A percentile compares a stretch with the other conserved stretches of the same genome.
Evolutionary conservation across 1,284 basidiomycete genomes (phyloP).

Genomic region (Trichosporon faecale): DNA sequence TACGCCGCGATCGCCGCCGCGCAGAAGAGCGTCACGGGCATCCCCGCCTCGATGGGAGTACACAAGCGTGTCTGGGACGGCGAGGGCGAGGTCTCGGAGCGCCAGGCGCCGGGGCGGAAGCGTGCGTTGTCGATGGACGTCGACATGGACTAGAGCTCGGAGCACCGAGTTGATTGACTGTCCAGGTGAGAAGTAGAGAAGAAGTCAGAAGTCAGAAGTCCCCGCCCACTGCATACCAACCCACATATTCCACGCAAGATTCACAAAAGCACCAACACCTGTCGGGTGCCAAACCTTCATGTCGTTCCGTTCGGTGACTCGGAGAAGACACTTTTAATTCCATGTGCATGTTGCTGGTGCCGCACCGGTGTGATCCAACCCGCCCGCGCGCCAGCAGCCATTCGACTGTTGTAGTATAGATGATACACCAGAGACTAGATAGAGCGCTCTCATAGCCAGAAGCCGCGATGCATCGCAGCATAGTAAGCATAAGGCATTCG

Average conservation of each 20-base stretch:
- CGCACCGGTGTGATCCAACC: neutral
- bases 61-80: constrained; percentile 27
- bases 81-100: constrained; percentile 14
- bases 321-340: neutral
- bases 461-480: neutral
- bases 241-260: neutral
- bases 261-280: neutral
- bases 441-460: neutral
- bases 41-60: constrained; percentile 13
- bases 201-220: neutral
- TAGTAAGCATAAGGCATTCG: neutral
- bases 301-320: neutral
- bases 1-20: constrained; percentile 73
- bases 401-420: neutral
- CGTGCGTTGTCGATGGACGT: constrained; percentile 5
- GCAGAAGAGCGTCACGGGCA: constrained; percentile 32
- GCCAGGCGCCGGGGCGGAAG: neutral
- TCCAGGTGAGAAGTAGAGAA: neutral
- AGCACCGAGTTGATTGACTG: neutral
- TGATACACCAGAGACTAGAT: neutral
- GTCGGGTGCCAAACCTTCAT: neutral
- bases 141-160: neutral
- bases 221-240: neutral
- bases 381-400: neutral
- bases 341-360: neutral